phyloP scores from a whole-genome alignment of 2,329 filamentous ascomycete genomes.

The Ceratocystis destructans region DNA sequence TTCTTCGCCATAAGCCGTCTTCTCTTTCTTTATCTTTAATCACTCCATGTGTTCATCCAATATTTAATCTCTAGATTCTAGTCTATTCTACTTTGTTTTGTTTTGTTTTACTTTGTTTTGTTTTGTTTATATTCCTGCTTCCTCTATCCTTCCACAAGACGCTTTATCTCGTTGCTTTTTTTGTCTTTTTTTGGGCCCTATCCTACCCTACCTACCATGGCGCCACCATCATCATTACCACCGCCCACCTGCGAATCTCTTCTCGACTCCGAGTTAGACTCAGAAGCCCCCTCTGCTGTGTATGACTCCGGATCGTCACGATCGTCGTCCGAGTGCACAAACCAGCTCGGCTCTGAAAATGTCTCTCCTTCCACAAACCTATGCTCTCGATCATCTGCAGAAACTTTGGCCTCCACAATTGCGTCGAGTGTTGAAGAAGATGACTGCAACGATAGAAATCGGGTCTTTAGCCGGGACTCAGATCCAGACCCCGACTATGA shows the following conservation, averaged over 20 bases:
- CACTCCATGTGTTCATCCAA: background rate
- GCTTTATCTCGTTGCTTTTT: background rate
- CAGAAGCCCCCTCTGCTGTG: constrained; percentile 22
- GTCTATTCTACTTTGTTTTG: too few relatives aligned
- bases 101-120: too few relatives aligned
- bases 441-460: constrained; percentile 19
- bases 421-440: constrained; percentile 49
- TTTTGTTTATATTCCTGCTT: background rate
- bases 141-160: background rate
- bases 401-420: constrained; percentile 67
- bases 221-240: background rate
- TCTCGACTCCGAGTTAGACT: constrained; percentile 20
- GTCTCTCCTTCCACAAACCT: constrained; percentile 31
- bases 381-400: constrained; percentile 48
- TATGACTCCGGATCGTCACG: constrained; percentile 8
- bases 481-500: constrained; percentile 24
- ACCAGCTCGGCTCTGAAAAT: constrained; percentile 19
- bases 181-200: background rate
- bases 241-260: background rate
- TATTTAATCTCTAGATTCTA: background rate
- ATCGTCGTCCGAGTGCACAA: background rate
- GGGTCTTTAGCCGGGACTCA: background rate
- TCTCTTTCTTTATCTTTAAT: background rate
- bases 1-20: background rate
- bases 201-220: background rate